Base-by-base conservation (phyloP, 2,329 filamentous ascomycete species). In the Colletotrichum sp. region DNA sequence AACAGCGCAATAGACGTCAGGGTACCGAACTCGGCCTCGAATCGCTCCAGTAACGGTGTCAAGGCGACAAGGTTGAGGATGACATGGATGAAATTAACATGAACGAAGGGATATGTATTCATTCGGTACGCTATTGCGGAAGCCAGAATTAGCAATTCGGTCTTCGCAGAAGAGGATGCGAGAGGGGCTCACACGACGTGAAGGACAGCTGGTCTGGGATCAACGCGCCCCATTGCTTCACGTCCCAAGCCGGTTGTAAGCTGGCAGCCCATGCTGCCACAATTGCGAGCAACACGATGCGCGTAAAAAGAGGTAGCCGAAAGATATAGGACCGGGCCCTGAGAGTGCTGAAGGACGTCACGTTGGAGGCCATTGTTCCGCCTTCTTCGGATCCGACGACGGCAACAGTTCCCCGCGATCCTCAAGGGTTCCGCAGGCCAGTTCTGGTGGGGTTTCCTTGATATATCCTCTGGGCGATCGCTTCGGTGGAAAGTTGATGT, bases 1-100 rank as follows among this genome's bases (percentile, higher is more conserved):
- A 99, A 98, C 69, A 99, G 89, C 44, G 95, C 92, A 78, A 98
- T 84, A n/a, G 95, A 94, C 30, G 95, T 95, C 82, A 99, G 88
- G 9, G 96, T 99, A 69, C 97, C 97, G 84, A 98, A 93, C 84
- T 98, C 96, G 77, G 92, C 91, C 87, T 99, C 97, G 85, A 99
- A 99, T 77, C 96, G 92, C 85, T 98, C 96, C 84, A 99, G 87
- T 68, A 99, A 88, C n/a, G 97, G 97, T 52, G 94, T 93, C 78
- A 99, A 84, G 26, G 95, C 95, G 78, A 98, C 69, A 28, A 95
- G 84, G 85, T 99, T 98, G 82, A 98, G 87, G 69, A 96, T 82
- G 77, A 94, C 90, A 85, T 99, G 97, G 80, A 98, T 88, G 83
- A 98, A 90, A 80, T 94, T 94, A 60, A 92, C 85, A 83, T 99